These are phyloP conservation scores for Globisporangium spinosum DNA, from an alignment of 352 stramenopile genomes.

Conservation along the genomic window DNA sequence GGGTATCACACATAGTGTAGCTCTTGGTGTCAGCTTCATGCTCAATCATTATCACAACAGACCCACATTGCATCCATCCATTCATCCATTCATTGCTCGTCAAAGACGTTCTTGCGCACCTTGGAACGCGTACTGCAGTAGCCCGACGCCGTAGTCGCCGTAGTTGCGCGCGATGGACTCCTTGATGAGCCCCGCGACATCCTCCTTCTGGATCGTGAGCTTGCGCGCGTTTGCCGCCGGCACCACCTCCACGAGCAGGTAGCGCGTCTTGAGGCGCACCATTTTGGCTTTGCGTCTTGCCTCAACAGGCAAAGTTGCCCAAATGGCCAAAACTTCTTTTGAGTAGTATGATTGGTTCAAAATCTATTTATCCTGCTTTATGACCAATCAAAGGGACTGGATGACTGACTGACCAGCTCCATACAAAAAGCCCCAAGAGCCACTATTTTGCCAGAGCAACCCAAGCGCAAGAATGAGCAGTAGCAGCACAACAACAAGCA, in stretches of 20 bases:
- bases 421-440: slow-evolving; percentile 20
- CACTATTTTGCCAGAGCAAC: not conserved
- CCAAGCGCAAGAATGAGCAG: slow-evolving; percentile 22
- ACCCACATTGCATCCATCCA: not conserved
- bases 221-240: slow-evolving; percentile 32
- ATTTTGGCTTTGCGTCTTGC: slow-evolving; percentile 23
- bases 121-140: slow-evolving; percentile 79
- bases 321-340: not conserved
- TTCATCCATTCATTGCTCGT: not conserved
- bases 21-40: not conserved
- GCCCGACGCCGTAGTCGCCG: slow-evolving; percentile 59
- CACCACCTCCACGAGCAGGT: slow-evolving; percentile 60
- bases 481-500: slow-evolving; percentile 18
- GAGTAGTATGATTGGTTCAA: not conserved
- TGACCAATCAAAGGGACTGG: not conserved
- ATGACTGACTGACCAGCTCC: not conserved
- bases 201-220: slow-evolving; percentile 51
- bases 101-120: slow-evolving; percentile 25
- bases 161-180: slow-evolving; percentile 67
- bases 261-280: slow-evolving; percentile 78
- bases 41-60: not conserved
- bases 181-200: slow-evolving; percentile 49
- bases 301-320: not conserved
- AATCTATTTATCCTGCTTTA: not conserved
- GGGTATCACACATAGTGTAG: not conserved